These are phyloP conservation scores for Tuber indicum DNA, from an alignment of 495 filamentous ascomycete genomes.

Conservation along the genomic window DNA sequence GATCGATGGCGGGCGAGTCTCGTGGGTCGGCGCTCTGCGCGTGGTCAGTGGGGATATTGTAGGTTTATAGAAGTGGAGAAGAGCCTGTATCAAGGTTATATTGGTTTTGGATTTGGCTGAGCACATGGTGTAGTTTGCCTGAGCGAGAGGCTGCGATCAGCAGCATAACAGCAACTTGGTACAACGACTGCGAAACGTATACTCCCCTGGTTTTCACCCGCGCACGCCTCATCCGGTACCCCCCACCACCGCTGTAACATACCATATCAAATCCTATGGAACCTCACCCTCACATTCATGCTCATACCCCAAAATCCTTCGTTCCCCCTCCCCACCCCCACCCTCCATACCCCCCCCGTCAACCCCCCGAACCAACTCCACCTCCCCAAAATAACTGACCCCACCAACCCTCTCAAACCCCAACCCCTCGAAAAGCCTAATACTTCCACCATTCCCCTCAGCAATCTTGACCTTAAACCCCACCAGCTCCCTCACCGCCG, in stretches of 20 bases:
- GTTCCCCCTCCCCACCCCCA: conserved; percentile 44
- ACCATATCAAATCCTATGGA: neutral
- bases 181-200: neutral
- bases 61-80: neutral
- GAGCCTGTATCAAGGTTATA: neutral
- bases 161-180: neutral
- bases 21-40: neutral
- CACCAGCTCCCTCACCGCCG: conserved; percentile 7
- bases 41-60: neutral
- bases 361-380: conserved; percentile 49
- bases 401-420: conserved; percentile 51
- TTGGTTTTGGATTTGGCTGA: neutral
- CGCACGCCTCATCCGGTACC: neutral
- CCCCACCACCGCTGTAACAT: neutral
- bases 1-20: neutral
- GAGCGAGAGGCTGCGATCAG: neutral
- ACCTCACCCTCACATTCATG: neutral
- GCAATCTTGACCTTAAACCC: conserved; percentile 57
- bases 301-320: conserved; percentile 46
- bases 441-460: conserved; percentile 51
- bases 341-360: conserved; percentile 40
- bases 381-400: conserved; percentile 63
- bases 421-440: conserved; percentile 56
- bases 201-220: neutral
- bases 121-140: too few species aligned